Evolutionary conservation across 495 filamentous ascomycete genomes (phyloP).

Genomic region (Pseudotulostoma volvatum): DNA sequence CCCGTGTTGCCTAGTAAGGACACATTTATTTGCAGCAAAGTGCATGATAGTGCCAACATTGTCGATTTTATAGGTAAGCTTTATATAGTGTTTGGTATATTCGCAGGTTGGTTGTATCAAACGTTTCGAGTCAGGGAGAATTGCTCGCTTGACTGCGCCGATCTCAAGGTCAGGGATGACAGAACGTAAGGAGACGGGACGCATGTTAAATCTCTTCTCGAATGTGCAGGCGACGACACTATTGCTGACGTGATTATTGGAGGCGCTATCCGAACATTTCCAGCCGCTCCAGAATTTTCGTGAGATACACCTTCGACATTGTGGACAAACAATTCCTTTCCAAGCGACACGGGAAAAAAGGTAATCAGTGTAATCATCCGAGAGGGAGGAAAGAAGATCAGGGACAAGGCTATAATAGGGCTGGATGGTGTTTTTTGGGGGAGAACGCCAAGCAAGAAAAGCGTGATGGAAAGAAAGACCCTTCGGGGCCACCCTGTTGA

Average conservation of each 20-base stretch:
- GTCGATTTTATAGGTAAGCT: conserved; percentile 19
- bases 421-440: conserved; percentile 20
- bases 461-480: conserved; percentile 35
- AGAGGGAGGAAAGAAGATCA: conserved; percentile 21
- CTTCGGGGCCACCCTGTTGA: conserved; percentile 10
- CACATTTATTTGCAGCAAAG: conserved; percentile 35
- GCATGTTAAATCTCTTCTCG: conserved; percentile 18
- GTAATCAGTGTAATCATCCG: conserved; percentile 13
- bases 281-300: conserved; percentile 47
- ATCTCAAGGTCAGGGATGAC: conserved; percentile 19
- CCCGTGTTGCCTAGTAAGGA: conserved; percentile 35
- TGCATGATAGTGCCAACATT: conserved; percentile 44
- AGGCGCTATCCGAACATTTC: conserved; percentile 32
- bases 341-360: conserved; percentile 18
- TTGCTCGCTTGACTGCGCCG: conserved; percentile 12
- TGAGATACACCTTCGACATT: conserved; percentile 48
- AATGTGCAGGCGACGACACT: conserved; percentile 33
- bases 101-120: conserved; percentile 7
- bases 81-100: conserved; percentile 11
- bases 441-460: conserved; percentile 37
- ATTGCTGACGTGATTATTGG: conserved; percentile 1
- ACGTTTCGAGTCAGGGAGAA: conserved; percentile 7
- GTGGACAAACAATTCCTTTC: conserved; percentile 57
- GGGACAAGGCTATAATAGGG: conserved; percentile 22
- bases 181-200: conserved; percentile 17